These are phyloP conservation scores for Alternaria viburni DNA, from an alignment of 2,329 filamentous ascomycete genomes.

Conservation along the genomic window DNA sequence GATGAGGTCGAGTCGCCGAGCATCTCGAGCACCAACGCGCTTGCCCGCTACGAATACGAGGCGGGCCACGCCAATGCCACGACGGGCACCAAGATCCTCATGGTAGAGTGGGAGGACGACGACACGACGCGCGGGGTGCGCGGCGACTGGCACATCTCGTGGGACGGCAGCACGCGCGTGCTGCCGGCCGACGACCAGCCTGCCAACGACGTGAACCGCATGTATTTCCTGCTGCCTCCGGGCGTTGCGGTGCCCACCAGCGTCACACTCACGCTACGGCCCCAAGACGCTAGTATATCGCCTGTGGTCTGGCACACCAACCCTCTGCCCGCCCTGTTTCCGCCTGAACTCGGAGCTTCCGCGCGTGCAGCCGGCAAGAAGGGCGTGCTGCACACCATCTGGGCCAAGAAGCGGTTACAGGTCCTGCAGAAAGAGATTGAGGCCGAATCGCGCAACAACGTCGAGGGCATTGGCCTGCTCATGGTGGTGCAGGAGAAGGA, in stretches of 20 bases:
- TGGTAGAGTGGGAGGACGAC: constrained; percentile 87
- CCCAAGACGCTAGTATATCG: constrained; percentile 52
- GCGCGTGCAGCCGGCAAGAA: constrained; percentile 72
- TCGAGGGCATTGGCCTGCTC: constrained; percentile 80
- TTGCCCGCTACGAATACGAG: constrained; percentile 88
- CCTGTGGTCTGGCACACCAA: constrained; percentile 68
- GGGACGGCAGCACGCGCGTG: constrained; percentile 79
- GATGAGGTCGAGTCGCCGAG: constrained; percentile 56
- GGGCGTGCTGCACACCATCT: constrained; percentile 86
- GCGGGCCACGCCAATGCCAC: constrained; percentile 68
- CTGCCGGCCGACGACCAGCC: constrained; percentile 68
- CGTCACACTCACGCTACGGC: constrained; percentile 67
- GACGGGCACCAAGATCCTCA: constrained; percentile 87
- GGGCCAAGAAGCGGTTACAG: constrained; percentile 82
- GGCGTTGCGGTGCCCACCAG: constrained; percentile 73
- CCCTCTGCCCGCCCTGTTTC: constrained; percentile 85
- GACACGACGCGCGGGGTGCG: constrained; percentile 54
- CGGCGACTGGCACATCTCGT: constrained; percentile 77
- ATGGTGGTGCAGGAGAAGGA: constrained; percentile 84
- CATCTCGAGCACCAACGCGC: constrained; percentile 62
- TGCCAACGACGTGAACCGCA: constrained; percentile 61
- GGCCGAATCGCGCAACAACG: constrained; percentile 73
- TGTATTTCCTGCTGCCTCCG: constrained; percentile 83
- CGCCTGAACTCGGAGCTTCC: constrained; percentile 72
- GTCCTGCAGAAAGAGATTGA: constrained; percentile 79